Conservation (phyloP, 1,284 basidiomycete genomes). For the Singerocomus rubriflavus region DNA sequence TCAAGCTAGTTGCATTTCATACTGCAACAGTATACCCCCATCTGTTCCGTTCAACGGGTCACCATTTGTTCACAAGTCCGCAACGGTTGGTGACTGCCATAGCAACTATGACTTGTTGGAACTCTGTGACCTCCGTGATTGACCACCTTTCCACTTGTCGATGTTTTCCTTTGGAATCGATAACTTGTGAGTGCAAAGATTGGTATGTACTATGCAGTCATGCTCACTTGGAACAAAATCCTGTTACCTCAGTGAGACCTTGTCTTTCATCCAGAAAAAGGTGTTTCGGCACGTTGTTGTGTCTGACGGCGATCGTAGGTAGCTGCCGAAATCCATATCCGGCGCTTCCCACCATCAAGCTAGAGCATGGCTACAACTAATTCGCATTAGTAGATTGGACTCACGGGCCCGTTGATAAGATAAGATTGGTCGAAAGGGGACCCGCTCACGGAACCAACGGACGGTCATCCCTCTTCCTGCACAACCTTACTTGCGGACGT, state of each 20-base stretch:
- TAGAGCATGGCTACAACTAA: neutral
- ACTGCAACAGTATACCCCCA: too few relatives aligned
- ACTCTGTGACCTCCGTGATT: conserved; percentile 74
- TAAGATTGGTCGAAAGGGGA: conserved; percentile 19
- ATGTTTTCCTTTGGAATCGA: conserved; percentile 77
- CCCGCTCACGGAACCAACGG: neutral
- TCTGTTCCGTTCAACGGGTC: too few relatives aligned
- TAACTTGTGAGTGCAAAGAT: conserved; percentile 51
- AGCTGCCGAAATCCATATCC: conserved; percentile 29
- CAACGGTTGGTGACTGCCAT: conserved; percentile 74
- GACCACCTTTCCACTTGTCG: conserved; percentile 79
- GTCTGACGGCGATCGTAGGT: conserved; percentile 50
- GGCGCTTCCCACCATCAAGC: conserved; percentile 12
- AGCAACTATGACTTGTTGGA: conserved; percentile 68
- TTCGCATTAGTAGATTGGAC: neutral
- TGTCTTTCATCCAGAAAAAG: too few relatives aligned
- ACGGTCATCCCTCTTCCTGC: neutral
- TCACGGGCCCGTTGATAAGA: conserved; percentile 19
- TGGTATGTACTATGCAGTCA: neutral
- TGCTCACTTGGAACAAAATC: conserved; percentile 71
- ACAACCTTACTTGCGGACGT: neutral
- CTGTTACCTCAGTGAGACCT: conserved; percentile 58
- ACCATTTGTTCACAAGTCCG: conserved; percentile 55
- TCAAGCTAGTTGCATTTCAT: too few relatives aligned
- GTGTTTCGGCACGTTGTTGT: too few relatives aligned